These are phyloP conservation scores for Fusarium redolens DNA, from an alignment of 2,329 filamentous ascomycete species.

Conservation along the genomic window DNA sequence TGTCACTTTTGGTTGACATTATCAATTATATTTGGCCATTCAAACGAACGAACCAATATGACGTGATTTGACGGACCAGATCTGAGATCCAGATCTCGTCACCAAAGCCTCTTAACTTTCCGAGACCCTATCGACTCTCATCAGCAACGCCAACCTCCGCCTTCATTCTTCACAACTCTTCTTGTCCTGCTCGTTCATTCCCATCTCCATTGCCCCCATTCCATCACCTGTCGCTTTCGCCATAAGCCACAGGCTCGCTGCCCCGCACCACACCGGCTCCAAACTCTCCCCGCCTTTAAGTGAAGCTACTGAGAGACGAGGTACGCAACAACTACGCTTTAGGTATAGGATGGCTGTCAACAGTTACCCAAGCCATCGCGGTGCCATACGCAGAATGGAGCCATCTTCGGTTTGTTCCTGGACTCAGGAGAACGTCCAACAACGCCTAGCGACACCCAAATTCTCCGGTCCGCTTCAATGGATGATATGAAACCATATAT, in stretches of 20 bases:
- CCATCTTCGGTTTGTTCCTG: slow-evolving; percentile 3
- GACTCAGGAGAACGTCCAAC: not conserved
- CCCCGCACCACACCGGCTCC: slow-evolving; percentile 26
- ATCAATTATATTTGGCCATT: not conserved
- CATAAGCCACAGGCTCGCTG: slow-evolving; percentile 23
- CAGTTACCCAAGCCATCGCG: slow-evolving; percentile 9
- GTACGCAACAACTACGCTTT: slow-evolving; percentile 33
- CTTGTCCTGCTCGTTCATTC: slow-evolving; percentile 28
- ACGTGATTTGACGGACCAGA: not conserved
- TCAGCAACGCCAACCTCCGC: slow-evolving; percentile 19
- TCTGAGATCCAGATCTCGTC: slow-evolving; percentile 9
- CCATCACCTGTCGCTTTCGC: slow-evolving; percentile 30
- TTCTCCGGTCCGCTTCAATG: slow-evolving; percentile 7
- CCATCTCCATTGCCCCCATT: slow-evolving; percentile 28
- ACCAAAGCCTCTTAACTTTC: not conserved
- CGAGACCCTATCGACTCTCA: not conserved
- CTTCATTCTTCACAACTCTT: slow-evolving; percentile 34
- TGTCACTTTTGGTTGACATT: not conserved
- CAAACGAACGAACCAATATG: not conserved
- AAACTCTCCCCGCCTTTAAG: slow-evolving; percentile 35
- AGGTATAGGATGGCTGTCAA: slow-evolving; percentile 27
- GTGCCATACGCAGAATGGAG: slow-evolving; percentile 14
- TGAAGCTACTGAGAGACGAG: slow-evolving; percentile 15
- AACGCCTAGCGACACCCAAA: not conserved
- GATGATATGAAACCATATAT: slow-evolving; percentile 3